Evolutionary conservation across 345 rosid species (phyloP), one percentile per base, ranked within the genome.

Genomic region (Atalantia buxifolia): DNA sequence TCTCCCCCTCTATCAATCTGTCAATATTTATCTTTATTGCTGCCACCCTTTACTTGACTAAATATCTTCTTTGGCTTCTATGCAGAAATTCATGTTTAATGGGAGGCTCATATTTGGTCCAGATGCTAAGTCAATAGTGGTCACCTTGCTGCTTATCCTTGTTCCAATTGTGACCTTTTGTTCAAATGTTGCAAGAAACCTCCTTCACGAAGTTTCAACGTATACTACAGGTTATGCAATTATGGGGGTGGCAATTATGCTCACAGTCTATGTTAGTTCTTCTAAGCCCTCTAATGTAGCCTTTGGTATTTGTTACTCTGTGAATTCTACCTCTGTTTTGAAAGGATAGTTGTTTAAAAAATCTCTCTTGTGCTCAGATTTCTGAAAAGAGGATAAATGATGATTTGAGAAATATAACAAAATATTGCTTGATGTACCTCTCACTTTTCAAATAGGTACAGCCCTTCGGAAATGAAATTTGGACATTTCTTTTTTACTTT

Each of bases 41-140:
- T 6, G 28, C 64, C 62, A 38, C 59, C 48, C 19, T 38, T 68
- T 70, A 57, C 35, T 62, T 61, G 19, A 77, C 28, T 61, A 40
- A 78, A 56, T 72, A 40, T 78, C 67, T 65, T 33, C 27, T 10
- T 50, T 40, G 67, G 56, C 9, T 76, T 57, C 77, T 21, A 62
- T 76, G 2, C 89, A 89, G 92, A 83, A 59, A 61, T 89, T 89
- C 74, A 19, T 87, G 59, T 83, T 82, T 60, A 36, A 71, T 10
- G 92, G 92, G 33, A 87, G 83, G 83, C 74, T 89, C 69, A 73
- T 89, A 45, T 87, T 89, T 69, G 92, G 90, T 66, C 89, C 90
- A 69, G 92, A 87, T 81, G 89, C 88, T 8, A 85, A 66, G 78
- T 85, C 86, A 35, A 60, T 89, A 82, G 67, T 74, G 66, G 71